A percentile compares a stretch with the other conserved stretches of the same genome.
Evolutionary conservation across 305 asterid species (phyloP).

Genomic region (Lippia alba): DNA sequence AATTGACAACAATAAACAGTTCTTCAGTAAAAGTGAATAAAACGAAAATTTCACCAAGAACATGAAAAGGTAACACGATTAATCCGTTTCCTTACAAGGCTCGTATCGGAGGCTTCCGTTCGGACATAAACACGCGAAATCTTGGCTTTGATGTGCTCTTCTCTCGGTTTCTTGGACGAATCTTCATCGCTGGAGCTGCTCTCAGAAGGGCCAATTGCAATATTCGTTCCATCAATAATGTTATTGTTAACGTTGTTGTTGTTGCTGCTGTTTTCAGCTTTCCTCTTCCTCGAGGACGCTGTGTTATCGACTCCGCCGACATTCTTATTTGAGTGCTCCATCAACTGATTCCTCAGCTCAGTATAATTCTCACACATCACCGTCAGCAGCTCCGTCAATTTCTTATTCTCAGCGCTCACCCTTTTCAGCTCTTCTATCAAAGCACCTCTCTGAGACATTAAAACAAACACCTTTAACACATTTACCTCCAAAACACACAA

Average conservation of each 20-base stretch:
- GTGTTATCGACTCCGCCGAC: constrained; percentile 33
- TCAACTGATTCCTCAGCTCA: constrained; percentile 59
- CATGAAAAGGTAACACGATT: background rate
- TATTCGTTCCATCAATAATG: background rate
- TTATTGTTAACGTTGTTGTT: constrained; percentile 23
- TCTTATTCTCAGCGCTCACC: constrained; percentile 78
- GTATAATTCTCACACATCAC: constrained; percentile 80
- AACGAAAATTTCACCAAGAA: background rate
- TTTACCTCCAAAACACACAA: background rate
- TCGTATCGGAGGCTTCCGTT: constrained; percentile 79
- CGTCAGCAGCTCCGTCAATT: constrained; percentile 64
- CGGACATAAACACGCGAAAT: constrained; percentile 53
- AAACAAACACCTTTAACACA: background rate
- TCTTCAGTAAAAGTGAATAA: constrained; percentile 20
- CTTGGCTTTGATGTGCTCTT: constrained; percentile 70
- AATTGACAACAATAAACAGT: background rate
- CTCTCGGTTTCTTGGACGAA: constrained; percentile 65
- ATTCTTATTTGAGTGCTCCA: constrained; percentile 56
- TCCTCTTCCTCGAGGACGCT: constrained; percentile 63
- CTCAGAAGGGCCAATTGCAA: constrained; percentile 49
- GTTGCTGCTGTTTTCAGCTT: constrained; percentile 49
- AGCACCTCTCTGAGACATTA: constrained; percentile 53
- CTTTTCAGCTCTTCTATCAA: constrained; percentile 73
- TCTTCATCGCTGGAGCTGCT: constrained; percentile 87
- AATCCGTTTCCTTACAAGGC: constrained; percentile 73